A percentile compares a stretch with the other conserved stretches of the same genome.
These are phyloP conservation scores for Exophiala viscosa DNA, from an alignment of 2,329 filamentous ascomycete species.

Conservation along the genomic window DNA sequence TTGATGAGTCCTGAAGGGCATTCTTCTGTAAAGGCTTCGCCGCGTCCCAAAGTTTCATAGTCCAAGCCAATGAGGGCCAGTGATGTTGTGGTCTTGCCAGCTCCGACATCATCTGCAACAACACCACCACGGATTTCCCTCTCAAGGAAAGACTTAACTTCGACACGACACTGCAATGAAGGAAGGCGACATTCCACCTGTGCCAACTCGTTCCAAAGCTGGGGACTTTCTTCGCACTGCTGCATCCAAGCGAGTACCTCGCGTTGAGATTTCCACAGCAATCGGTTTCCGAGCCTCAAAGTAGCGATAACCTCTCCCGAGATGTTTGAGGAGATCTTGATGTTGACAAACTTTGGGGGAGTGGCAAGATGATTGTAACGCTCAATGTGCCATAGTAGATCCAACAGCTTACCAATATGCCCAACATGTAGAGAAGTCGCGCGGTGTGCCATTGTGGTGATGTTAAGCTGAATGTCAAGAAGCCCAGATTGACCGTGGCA, in stretches of 20 bases:
- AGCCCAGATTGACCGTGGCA: slow-evolving; percentile 1
- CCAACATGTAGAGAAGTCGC: slow-evolving; percentile 30
- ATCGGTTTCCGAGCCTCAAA: neutral
- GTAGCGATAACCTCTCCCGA: neutral
- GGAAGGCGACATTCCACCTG: slow-evolving; percentile 53
- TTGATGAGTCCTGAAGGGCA: neutral
- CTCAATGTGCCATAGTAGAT: slow-evolving; percentile 10
- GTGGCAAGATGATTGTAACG: slow-evolving; percentile 25
- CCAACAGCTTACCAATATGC: neutral
- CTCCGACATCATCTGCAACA: slow-evolving; percentile 62
- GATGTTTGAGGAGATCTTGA: slow-evolving; percentile 8
- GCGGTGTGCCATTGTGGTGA: slow-evolving; percentile 43
- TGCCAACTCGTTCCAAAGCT: slow-evolving; percentile 51
- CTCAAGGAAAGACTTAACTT: slow-evolving; percentile 42
- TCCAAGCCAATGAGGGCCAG: slow-evolving; percentile 53
- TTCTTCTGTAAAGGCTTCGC: neutral
- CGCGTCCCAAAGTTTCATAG: slow-evolving; percentile 14
- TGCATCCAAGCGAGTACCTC: slow-evolving; percentile 60
- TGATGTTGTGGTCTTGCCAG: slow-evolving; percentile 62
- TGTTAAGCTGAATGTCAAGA: slow-evolving; percentile 38
- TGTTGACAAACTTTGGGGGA: slow-evolving; percentile 6
- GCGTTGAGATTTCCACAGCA: slow-evolving; percentile 52
- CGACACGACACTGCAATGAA: slow-evolving; percentile 54
- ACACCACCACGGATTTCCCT: slow-evolving; percentile 54
- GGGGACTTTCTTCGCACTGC: slow-evolving; percentile 46